phyloP scores from a whole-genome alignment of 108 stramenopile species.

The Aurantiochytrium sp. region DNA sequence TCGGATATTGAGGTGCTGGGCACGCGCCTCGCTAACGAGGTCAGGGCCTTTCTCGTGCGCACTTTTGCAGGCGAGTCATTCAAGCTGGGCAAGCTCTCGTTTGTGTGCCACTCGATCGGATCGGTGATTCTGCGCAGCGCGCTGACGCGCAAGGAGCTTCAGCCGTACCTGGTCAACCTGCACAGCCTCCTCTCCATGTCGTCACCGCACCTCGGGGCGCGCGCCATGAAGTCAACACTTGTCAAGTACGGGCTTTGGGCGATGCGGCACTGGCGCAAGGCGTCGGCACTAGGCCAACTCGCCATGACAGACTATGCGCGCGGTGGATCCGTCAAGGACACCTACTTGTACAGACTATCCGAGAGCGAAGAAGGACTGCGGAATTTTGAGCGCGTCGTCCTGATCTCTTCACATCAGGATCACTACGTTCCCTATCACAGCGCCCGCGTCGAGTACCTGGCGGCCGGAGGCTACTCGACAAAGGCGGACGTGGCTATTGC shows the following conservation, averaged over 20 bases:
- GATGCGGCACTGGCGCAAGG: constrained; percentile 28
- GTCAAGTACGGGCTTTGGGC: constrained; percentile 36
- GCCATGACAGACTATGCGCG: constrained; percentile 1
- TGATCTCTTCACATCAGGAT: constrained; percentile 36
- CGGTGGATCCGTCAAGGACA: not conserved
- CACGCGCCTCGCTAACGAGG: constrained; percentile 4
- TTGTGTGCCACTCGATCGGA: constrained; percentile 37
- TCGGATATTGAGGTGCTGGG: not conserved
- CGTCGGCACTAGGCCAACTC: not conserved
- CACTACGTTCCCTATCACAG: constrained; percentile 37
- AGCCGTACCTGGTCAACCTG: not conserved
- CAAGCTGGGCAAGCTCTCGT: constrained; percentile 27
- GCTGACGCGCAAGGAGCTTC: not conserved
- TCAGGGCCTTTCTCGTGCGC: not conserved
- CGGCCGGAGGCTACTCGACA: not conserved
- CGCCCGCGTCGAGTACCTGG: constrained; percentile 9
- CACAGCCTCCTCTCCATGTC: constrained; percentile 32
- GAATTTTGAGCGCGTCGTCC: constrained; percentile 25
- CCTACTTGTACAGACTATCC: not conserved
- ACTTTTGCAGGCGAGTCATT: not conserved
- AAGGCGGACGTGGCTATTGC: not conserved
- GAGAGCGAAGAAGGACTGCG: constrained; percentile 2
- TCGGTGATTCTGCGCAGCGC: constrained; percentile 34
- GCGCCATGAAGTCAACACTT: constrained; percentile 10
- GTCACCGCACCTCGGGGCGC: constrained; percentile 34